Percentiles rank a stretch among this genome's conserved stretches.
Evolutionary conservation across 768 basidiomycete species (phyloP).

Genomic region (Tulasnella sp.): DNA sequence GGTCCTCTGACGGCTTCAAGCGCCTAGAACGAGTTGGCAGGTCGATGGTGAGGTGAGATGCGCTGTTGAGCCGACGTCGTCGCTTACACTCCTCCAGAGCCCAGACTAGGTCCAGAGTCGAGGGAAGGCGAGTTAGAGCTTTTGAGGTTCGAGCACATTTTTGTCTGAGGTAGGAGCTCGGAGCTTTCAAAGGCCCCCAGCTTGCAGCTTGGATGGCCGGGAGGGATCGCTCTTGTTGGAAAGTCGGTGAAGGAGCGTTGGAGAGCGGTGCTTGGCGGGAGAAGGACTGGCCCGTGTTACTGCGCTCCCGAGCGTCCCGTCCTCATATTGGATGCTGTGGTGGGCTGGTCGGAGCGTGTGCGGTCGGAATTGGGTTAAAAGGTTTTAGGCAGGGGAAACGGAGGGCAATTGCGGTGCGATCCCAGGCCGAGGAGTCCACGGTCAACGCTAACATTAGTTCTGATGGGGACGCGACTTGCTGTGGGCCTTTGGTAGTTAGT

Average conservation of each 20-base stretch:
- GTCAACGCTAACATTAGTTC: neutral
- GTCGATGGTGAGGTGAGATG: conserved; percentile 14
- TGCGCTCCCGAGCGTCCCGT: neutral
- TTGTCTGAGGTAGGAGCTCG: neutral
- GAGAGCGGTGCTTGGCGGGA: neutral
- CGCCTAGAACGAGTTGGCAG: neutral
- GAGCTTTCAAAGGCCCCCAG: neutral
- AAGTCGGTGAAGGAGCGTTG: neutral
- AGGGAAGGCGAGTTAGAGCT: neutral
- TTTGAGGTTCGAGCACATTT: neutral
- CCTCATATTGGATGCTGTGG: neutral
- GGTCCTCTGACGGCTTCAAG: neutral
- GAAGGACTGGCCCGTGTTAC: neutral
- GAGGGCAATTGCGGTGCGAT: neutral
- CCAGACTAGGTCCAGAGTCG: neutral
- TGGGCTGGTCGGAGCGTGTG: neutral
- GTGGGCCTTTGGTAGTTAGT: too few species aligned
- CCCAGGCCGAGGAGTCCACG: conserved; percentile 12
- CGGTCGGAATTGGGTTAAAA: neutral
- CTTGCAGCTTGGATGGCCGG: neutral
- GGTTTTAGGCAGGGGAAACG: neutral
- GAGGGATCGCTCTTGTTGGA: neutral
- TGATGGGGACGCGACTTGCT: neutral
- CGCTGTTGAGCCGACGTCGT: neutral
- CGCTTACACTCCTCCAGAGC: neutral